phyloP scores from a whole-genome alignment of 176 grass and related monocot genomes.

The Alloteropsis semialata region DNA sequence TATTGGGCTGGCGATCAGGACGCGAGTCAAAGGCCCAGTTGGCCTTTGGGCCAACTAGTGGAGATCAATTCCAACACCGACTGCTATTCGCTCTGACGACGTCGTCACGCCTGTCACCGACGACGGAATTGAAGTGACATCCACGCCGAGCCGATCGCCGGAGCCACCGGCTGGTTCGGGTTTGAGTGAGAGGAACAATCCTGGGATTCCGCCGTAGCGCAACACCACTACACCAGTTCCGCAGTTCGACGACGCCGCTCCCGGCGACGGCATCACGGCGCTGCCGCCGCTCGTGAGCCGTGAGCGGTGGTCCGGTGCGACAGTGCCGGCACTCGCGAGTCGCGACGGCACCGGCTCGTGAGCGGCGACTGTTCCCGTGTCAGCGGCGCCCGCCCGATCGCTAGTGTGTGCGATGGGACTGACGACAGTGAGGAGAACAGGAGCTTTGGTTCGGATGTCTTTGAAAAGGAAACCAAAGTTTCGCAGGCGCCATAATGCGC shows the following conservation, averaged over 20 bases:
- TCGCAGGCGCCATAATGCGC: background rate
- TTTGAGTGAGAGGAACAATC: background rate
- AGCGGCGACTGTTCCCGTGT: constrained; percentile 2
- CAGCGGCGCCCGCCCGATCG: background rate
- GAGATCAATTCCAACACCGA: background rate
- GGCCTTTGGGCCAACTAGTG: too few relatives aligned
- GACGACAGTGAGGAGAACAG: background rate
- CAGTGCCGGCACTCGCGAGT: background rate
- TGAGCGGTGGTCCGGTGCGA: too few relatives aligned
- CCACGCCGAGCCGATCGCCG: background rate
- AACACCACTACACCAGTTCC: too few relatives aligned
- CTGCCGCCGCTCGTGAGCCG: too few relatives aligned
- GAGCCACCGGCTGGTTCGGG: background rate
- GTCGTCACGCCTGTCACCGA: background rate
- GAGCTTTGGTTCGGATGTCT: background rate
- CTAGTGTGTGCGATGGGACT: background rate
- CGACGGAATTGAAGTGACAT: background rate
- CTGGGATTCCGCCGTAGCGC: background rate
- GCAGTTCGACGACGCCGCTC: background rate
- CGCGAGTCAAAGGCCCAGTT: too few relatives aligned
- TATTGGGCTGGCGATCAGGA: too few relatives aligned
- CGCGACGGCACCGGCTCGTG: background rate
- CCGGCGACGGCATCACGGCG: background rate
- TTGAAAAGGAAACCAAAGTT: background rate
- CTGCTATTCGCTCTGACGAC: background rate